Percentiles rank a stretch among this genome's conserved stretches.
Conservation (phyloP, 805 yeast species). For the Wickerhamiella nectarea region DNA sequence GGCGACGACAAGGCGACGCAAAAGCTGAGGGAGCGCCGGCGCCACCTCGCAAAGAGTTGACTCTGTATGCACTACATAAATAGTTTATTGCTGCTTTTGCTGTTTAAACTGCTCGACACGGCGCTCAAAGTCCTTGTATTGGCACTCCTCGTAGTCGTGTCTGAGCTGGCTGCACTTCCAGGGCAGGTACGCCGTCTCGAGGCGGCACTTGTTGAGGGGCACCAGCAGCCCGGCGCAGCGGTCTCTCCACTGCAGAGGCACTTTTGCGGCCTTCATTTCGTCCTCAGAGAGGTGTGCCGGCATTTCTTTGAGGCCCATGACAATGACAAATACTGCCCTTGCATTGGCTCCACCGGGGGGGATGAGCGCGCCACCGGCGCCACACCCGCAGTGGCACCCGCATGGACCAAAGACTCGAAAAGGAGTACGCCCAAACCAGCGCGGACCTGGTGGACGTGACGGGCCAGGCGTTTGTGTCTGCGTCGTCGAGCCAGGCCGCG, state of each 20-base stretch:
- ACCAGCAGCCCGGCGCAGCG: constrained; percentile 59
- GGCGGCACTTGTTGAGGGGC: constrained; percentile 49
- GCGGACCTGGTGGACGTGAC: constrained; percentile 51
- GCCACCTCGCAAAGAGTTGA: neutral
- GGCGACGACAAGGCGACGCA: constrained; percentile 30
- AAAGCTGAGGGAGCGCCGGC: constrained; percentile 7
- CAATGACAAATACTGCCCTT: constrained; percentile 2
- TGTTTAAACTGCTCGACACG: constrained; percentile 60
- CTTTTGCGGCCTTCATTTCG: constrained; percentile 66
- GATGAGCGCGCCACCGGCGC: too few species aligned
- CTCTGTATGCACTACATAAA: neutral
- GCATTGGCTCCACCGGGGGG: too few species aligned
- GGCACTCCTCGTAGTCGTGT: constrained; percentile 76
- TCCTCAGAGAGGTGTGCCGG: constrained; percentile 44
- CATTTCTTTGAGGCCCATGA: constrained; percentile 23
- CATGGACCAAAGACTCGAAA: constrained; percentile 5
- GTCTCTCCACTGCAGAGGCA: constrained; percentile 71
- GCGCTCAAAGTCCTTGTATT: constrained; percentile 66
- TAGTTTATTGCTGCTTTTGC: constrained; percentile 31
- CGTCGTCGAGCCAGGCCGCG: constrained; percentile 62
- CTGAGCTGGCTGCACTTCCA: constrained; percentile 67
- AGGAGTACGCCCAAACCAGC: neutral
- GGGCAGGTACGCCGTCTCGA: constrained; percentile 43
- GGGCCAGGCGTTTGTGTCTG: constrained; percentile 69
- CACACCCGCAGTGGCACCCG: too few species aligned